phyloP scores from a whole-genome alignment of 805 yeast genomes.

The Komagataella phaffii region DNA sequence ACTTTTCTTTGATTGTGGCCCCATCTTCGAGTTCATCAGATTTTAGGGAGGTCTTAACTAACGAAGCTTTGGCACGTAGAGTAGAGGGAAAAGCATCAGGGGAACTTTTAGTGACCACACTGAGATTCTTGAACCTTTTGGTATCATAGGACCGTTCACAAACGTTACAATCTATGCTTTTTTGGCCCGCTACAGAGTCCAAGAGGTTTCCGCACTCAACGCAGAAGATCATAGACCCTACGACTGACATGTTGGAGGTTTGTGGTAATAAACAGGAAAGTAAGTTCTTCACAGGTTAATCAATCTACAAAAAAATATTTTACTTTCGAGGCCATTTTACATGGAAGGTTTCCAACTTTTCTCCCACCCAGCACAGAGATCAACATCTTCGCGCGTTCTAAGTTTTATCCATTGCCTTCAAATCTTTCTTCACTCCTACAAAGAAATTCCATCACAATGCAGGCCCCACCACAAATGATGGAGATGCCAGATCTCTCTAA shows the following conservation, averaged over 20 bases:
- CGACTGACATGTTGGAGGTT: constrained; percentile 59
- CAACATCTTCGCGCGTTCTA: neutral
- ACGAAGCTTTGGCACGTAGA: constrained; percentile 68
- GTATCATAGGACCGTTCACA: constrained; percentile 28
- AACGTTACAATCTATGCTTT: constrained; percentile 41
- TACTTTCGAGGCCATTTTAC: constrained; percentile 3
- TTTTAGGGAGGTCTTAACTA: constrained; percentile 75
- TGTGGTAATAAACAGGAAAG: neutral
- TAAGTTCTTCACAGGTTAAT: too few species aligned
- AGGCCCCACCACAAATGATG: constrained; percentile 17
- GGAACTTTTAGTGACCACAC: constrained; percentile 78
- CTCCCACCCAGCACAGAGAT: neutral
- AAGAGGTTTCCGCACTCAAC: constrained; percentile 83
- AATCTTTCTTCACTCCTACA: neutral
- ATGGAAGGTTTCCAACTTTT: neutral
- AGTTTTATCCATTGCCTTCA: neutral
- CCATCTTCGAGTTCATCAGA: constrained; percentile 81
- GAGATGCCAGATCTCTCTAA: constrained; percentile 88
- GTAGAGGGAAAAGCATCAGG: constrained; percentile 91
- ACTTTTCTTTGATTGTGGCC: constrained; percentile 92
- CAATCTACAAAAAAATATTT: neutral
- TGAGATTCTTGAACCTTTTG: constrained; percentile 55
- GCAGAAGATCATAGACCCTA: constrained; percentile 92
- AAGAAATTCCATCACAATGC: neutral
- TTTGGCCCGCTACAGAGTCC: constrained; percentile 44